These are phyloP conservation scores for Pontederia crassipes DNA, from an alignment of 176 grass and related monocot genomes.

Conservation along the genomic window DNA sequence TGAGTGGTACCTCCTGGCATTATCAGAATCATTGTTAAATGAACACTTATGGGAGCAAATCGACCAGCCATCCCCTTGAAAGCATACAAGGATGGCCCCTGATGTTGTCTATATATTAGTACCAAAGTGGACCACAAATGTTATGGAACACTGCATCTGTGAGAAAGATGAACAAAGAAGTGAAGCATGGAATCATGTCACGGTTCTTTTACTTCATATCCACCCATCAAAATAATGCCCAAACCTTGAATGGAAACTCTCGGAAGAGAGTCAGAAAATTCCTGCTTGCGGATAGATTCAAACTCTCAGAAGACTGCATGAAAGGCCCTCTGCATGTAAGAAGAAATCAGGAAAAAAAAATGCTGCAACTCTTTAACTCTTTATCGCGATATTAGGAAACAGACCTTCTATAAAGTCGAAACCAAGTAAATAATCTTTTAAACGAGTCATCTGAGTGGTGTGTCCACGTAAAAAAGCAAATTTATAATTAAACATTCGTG, in stretches of 20 bases:
- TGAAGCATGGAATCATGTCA: neutral
- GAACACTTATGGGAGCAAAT: constrained; percentile 74
- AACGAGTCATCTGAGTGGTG: no score
- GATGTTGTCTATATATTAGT: neutral
- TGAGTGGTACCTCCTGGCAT: constrained; percentile 85
- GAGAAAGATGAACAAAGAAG: neutral
- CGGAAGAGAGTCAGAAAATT: constrained; percentile 74
- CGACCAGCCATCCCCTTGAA: constrained; percentile 83
- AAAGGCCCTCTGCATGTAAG: constrained; percentile 70
- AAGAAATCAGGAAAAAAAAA: constrained; percentile 6
- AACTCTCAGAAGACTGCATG: constrained; percentile 34
- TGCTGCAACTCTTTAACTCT: neutral
- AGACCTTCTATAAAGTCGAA: constrained; percentile 41
- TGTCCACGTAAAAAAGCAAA: no score
- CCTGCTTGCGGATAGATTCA: constrained; percentile 47
- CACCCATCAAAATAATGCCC: constrained; percentile 81
- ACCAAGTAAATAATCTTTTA: no score
- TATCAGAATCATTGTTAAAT: constrained; percentile 84
- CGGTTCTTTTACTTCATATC: constrained; percentile 58
- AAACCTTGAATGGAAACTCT: constrained; percentile 72
- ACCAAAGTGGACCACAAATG: neutral
- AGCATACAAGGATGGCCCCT: constrained; percentile 77
- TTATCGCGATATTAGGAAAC: neutral
- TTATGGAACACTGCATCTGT: neutral
- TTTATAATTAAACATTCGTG: no score